Evolutionary conservation across 2,329 filamentous ascomycete species (phyloP).

Genomic region (Cladosporium sp.): DNA sequence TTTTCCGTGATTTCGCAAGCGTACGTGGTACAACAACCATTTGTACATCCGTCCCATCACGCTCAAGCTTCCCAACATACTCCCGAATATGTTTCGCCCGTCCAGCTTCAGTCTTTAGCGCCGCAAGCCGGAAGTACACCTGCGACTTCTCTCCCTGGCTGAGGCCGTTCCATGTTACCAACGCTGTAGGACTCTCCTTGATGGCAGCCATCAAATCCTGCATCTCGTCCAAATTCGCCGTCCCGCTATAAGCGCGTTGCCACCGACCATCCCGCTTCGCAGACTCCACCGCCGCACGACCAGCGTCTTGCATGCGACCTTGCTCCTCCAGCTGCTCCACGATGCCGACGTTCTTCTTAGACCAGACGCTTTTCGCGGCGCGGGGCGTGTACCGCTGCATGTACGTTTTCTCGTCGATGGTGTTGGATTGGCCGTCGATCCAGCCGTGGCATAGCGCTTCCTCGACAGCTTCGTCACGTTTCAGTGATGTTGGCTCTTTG

Average conservation of each 20-base stretch:
- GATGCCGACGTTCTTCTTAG: slow-evolving; percentile 59
- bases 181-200: slow-evolving; percentile 39
- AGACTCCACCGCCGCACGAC: slow-evolving; percentile 54
- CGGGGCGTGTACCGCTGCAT: slow-evolving; percentile 62
- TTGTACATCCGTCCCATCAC: background rate
- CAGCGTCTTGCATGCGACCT: slow-evolving; percentile 54
- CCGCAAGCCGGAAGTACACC: slow-evolving; percentile 51
- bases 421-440: slow-evolving; percentile 61
- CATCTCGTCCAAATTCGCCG: slow-evolving; percentile 51
- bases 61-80: slow-evolving; percentile 27
- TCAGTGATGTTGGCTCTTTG: slow-evolving; percentile 42
- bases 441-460: slow-evolving; percentile 63
- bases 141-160: slow-evolving; percentile 51
- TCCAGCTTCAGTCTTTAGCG: slow-evolving; percentile 37
- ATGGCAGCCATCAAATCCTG: slow-evolving; percentile 53
- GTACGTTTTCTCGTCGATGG: slow-evolving; percentile 52
- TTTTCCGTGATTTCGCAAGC: background rate
- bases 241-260: slow-evolving; percentile 58
- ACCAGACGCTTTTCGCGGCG: slow-evolving; percentile 59
- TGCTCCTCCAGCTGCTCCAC: slow-evolving; percentile 48
- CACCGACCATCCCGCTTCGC: slow-evolving; percentile 61
- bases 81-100: slow-evolving; percentile 46
- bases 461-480: slow-evolving; percentile 55
- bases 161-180: slow-evolving; percentile 47
- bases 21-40: too few species aligned